Percentiles rank a stretch among this genome's conserved stretches.
Conservation (phyloP, 805 yeast species). For the Saccharomycopsis fibuligera region DNA sequence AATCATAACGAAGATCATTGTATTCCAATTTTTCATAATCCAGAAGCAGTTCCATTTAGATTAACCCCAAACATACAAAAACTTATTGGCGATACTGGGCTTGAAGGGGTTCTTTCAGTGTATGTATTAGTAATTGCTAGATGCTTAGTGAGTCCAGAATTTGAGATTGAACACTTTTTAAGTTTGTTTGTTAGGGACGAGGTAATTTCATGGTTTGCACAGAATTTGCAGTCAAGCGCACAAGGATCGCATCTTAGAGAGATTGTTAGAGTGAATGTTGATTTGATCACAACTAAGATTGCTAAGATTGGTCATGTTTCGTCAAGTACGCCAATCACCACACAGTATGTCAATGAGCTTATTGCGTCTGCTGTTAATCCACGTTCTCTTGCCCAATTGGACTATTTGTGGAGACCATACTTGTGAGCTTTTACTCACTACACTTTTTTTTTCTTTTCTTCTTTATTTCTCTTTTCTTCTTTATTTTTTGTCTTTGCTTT, state of each 20-base stretch:
- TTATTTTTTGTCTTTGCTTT: background rate
- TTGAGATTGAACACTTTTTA: constrained; percentile 83
- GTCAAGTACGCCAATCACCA: constrained; percentile 56
- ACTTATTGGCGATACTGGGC: constrained; percentile 86
- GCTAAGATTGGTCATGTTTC: constrained; percentile 63
- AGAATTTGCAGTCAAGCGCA: constrained; percentile 60
- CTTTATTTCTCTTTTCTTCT: background rate
- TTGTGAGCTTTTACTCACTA: background rate
- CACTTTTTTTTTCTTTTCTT: background rate
- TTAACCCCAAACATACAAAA: constrained; percentile 93
- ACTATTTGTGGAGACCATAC: constrained; percentile 94
- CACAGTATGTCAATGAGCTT: constrained; percentile 84
- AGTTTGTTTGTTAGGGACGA: constrained; percentile 96
- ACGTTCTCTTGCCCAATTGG: constrained; percentile 85
- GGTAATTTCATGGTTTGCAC: constrained; percentile 88
- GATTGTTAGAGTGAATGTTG: constrained; percentile 84
- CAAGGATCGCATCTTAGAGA: constrained; percentile 83
- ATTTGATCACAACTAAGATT: constrained; percentile 72
- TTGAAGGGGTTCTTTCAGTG: constrained; percentile 87
- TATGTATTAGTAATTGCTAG: constrained; percentile 79
- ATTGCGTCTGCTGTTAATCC: constrained; percentile 96
- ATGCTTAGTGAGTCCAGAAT: constrained; percentile 85
- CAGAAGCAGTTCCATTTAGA: constrained; percentile 93
- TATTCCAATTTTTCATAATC: constrained; percentile 75
- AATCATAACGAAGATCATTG: constrained; percentile 32